A percentile compares a stretch with the other conserved stretches of the same genome.
These are phyloP conservation scores for Sclerotinia minor DNA, from an alignment of 2,329 filamentous ascomycete species.

Conservation along the genomic window DNA sequence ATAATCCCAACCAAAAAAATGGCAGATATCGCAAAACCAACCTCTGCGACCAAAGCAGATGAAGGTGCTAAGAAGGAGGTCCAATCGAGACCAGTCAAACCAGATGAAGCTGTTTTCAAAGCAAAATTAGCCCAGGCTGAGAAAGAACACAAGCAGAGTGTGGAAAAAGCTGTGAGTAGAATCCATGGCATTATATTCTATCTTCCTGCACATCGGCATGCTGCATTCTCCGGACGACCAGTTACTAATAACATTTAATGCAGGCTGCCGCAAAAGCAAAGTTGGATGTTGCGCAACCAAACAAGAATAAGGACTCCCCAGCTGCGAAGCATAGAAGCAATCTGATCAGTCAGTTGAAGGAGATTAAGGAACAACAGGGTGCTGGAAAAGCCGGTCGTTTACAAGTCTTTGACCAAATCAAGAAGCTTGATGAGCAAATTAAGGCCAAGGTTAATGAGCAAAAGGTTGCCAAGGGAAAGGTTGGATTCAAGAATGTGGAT, in stretches of 20 bases:
- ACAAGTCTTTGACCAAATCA: slow-evolving; percentile 83
- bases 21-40: slow-evolving; percentile 48
- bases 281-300: slow-evolving; percentile 75
- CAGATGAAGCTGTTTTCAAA: slow-evolving; percentile 84
- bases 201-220: slow-evolving; percentile 18
- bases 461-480: slow-evolving; percentile 77
- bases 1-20: slow-evolving; percentile 41
- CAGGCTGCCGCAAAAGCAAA: slow-evolving; percentile 87
- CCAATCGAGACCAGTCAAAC: slow-evolving; percentile 66
- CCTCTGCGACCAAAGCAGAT: slow-evolving; percentile 46
- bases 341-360: slow-evolving; percentile 76
- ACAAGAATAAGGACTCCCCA: slow-evolving; percentile 79
- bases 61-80: slow-evolving; percentile 40
- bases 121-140: slow-evolving; percentile 75
- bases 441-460: slow-evolving; percentile 83
- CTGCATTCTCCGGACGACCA: slow-evolving; percentile 19
- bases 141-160: slow-evolving; percentile 78
- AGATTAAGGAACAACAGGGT: slow-evolving; percentile 84
- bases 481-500: slow-evolving; percentile 82
- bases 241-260: slow-evolving; percentile 30
- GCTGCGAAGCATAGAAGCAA: slow-evolving; percentile 81
- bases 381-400: slow-evolving; percentile 80
- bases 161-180: slow-evolving; percentile 65
- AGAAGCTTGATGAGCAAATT: slow-evolving; percentile 84
- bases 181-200: neutral